phyloP scores from a whole-genome alignment of 2,329 filamentous ascomycete genomes.

The Eutypa lata region DNA sequence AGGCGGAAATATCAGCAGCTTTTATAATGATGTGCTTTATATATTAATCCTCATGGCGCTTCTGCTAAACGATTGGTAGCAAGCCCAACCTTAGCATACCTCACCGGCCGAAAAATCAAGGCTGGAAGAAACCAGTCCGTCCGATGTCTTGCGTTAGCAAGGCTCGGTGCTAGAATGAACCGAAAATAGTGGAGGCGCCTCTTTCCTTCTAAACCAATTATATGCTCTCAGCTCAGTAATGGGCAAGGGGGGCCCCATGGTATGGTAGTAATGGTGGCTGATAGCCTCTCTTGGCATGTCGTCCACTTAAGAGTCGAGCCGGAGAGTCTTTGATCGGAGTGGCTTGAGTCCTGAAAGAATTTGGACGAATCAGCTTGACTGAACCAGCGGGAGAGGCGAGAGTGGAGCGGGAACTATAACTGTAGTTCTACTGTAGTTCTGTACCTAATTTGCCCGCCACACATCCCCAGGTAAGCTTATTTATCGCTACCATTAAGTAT shows the following conservation, averaged over 20 bases:
- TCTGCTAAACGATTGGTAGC: too few relatives aligned
- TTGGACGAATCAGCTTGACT: background rate
- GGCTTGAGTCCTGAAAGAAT: background rate
- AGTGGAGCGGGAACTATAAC: background rate
- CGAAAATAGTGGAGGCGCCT: constrained; percentile 12
- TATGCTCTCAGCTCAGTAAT: background rate
- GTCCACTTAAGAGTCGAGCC: background rate
- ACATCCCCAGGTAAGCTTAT: background rate
- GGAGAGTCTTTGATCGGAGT: background rate
- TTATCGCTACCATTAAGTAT: constrained; percentile 4
- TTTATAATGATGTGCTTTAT: too few relatives aligned
- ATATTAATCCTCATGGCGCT: too few relatives aligned
- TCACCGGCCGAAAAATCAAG: background rate
- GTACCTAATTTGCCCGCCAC: background rate
- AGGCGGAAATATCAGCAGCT: too few relatives aligned
- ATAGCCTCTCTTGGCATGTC: background rate
- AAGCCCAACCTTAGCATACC: background rate
- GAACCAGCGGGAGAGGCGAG: background rate
- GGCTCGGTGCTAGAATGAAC: constrained; percentile 23
- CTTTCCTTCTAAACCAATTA: background rate
- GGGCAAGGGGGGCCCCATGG: background rate
- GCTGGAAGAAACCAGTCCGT: background rate
- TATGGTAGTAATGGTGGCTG: background rate
- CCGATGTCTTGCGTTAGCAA: constrained; percentile 8
- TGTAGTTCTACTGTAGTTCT: background rate